Evolutionary conservation across 1,284 basidiomycete genomes (phyloP), one percentile per base, ranked within the genome.

Genomic region (Fomitiporia mediterranea): DNA sequence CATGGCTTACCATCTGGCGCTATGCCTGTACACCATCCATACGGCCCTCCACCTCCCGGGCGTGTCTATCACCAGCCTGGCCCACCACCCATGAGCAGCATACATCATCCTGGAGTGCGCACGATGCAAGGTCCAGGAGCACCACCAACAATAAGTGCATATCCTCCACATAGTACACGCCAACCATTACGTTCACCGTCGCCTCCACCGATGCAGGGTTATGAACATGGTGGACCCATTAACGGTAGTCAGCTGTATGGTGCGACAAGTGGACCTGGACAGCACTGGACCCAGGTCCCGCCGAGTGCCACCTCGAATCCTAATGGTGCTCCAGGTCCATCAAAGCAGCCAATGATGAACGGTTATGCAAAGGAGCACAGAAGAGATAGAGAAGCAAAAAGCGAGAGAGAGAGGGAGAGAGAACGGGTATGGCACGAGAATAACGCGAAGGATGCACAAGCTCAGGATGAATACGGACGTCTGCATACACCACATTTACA

Each of bases 291-390:
- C 11, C 53, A 49, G 11, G 47, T 55, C 4, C 48, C 55, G 21
- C 30, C 55, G 7, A 40, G 46, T 37, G 38, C 38, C 2, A 43
- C 27, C 9, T 35, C 42, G 17, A 54, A 34, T 15, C 46, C 56
- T 15, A 57, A 34, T 50, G 34, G 47, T 3, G 32, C 39, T 23
- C 55, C 58, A n/a, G 61, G 56, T 17, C 56, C 56, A 30, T 58
- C 56, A 19, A 58, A 54, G 39, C 51, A 57, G 46, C 37, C 55
- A 13, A 28, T 23, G 13, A 27, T 55, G 42, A 62, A 62, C 54
- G 61, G 61, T 7, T 61, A 58, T 48, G 42, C 32, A 19, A 61
- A 62, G 48, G 44, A 57, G 6, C 54, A 48, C 23, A 39, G 58
- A 44, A 37, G 43, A 21, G 53, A 52, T 38, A 38, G 60, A 9